Base-by-base conservation (phyloP, 2,329 filamentous ascomycete genomes). In the Cyphellophora europaea region DNA sequence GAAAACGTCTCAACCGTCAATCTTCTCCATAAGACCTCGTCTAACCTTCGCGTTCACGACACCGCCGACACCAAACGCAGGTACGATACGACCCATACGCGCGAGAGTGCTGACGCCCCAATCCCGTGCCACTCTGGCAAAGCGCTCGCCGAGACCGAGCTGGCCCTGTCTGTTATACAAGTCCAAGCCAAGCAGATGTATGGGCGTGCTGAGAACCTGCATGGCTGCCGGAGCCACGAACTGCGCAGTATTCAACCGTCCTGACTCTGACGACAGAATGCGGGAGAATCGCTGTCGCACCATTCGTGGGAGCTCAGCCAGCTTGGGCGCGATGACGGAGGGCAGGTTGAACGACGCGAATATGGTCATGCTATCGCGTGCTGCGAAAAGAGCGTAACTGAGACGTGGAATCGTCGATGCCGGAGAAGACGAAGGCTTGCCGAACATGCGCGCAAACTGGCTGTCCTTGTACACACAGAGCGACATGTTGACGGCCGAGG, bases 261-360 rank as follows among this genome's bases (percentile, higher is more conserved):
- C 41, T 3, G 42, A 30, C 25, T 48, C 45, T 5, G 48, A 64
- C 18, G 30, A 33, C 23, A 49, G 37, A 21, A 49, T 34, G 11
- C 32, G 31, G 19, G 73, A 58, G 32, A 77, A 56, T 36, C 67
- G 65, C 16, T 65, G 59, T 16, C 41, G 41, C 16, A 53, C 11
- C 61, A 54, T 68, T 11, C 87, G 55, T 4, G 62, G 55, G 0
- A 79, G 10, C 80, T 82, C 60, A 11, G 70, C 73, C 13, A 94
- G 63, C 5, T 65, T 59, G 0, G 86, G 85, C 0, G 83, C 84
- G 6, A 95, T 67, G 2, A 91, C 53, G 0, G 84, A 74, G 0
- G 89, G 89, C 2, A 94, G 65, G 55, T 95, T 95, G 71, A 95
- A 96, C 10, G 77, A 84, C 4, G 86, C 86, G 52, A 93, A 89